Conservation (phyloP, 306 rosid species). For the Malus sylvestris region DNA sequence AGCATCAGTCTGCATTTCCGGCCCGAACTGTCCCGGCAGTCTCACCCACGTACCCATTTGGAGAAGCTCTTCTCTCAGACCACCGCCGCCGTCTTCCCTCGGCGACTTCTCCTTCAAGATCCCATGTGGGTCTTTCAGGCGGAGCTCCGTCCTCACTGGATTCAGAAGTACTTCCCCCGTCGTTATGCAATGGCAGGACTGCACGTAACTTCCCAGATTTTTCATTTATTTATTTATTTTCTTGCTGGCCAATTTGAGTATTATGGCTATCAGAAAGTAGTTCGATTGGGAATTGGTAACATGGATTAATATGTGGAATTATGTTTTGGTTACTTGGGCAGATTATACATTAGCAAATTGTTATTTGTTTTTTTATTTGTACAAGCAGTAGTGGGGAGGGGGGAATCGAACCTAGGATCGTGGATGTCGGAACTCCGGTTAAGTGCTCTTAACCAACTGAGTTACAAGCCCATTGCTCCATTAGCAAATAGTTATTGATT, state of each 20-base stretch:
- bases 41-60: constrained; percentile 8
- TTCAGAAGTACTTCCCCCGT: constrained; percentile 49
- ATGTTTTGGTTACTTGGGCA: background rate
- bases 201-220: constrained; percentile 42
- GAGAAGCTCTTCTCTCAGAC: constrained; percentile 18
- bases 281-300: background rate
- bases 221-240: background rate
- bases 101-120: constrained; percentile 28
- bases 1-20: constrained; percentile 13
- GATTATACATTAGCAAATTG: background rate
- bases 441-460: background rate
- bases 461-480: too few species aligned
- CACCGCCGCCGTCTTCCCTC: constrained; percentile 21
- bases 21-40: constrained; percentile 7
- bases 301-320: background rate
- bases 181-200: constrained; percentile 96
- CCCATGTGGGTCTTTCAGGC: constrained; percentile 25
- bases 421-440: too few species aligned
- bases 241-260: background rate
- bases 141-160: constrained; percentile 29
- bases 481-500: background rate
- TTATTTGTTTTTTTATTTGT: too few species aligned
- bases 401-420: too few species aligned
- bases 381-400: background rate
- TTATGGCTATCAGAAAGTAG: background rate